These are phyloP conservation scores for Triangularia verruculosa DNA, from an alignment of 2,329 filamentous ascomycete genomes.

Conservation along the genomic window DNA sequence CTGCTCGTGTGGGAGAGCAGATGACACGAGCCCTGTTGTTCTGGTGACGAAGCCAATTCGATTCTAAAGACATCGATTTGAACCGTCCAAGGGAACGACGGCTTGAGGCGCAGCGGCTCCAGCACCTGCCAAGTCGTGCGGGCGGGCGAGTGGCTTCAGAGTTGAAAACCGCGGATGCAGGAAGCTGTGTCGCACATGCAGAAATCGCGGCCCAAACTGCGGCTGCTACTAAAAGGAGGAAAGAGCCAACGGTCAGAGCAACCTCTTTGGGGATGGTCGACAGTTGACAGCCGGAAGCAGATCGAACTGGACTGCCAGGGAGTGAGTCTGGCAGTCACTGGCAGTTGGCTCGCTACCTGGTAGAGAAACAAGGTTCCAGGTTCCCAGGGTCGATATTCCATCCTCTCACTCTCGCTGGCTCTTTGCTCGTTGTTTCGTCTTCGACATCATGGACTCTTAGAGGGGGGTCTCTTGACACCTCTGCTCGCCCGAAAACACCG, in stretches of 20 bases:
- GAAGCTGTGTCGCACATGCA: neutral
- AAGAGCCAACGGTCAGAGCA: neutral
- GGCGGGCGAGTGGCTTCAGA: neutral
- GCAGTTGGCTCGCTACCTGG: neutral
- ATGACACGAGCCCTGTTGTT: neutral
- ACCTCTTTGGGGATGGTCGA: neutral
- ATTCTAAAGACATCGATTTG: neutral
- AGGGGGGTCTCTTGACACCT: neutral
- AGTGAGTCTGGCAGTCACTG: neutral
- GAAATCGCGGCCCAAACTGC: neutral
- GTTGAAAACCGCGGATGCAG: neutral
- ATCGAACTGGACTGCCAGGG: neutral
- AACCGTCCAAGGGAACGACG: neutral
- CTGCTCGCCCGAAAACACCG: neutral
- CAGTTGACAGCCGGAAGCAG: neutral
- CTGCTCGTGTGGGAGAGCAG: neutral
- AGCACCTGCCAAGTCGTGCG: neutral
- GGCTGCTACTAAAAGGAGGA: neutral
- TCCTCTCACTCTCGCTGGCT: neutral
- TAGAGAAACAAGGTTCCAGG: neutral
- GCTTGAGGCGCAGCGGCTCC: neutral
- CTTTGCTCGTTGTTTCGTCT: neutral
- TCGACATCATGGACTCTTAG: neutral
- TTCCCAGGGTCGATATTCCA: neutral
- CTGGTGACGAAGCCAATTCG: neutral